Evolutionary conservation across 2,329 filamentous ascomycete species (phyloP), one percentile per base, ranked within the genome.

Genomic region (Nakataea oryzae): DNA sequence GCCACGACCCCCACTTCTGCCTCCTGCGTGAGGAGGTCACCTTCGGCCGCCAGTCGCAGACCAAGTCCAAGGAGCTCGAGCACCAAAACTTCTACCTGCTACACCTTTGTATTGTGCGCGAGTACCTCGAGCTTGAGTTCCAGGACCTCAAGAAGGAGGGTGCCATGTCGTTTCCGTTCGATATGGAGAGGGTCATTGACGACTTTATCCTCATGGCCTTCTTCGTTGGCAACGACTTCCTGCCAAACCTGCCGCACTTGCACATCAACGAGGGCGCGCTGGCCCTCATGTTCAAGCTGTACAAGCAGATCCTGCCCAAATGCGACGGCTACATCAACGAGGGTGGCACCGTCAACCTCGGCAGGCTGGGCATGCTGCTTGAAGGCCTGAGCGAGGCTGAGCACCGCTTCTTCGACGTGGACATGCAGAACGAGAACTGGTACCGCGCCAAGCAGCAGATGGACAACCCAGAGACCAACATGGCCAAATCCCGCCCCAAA

Each of bases 161-260:
- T 24, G 78, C 80, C 68, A 79, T 96, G 68, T 81, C 79, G 54
- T 93, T 97, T 69, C 79, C 85, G 59, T 99, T 96, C 72, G 90
- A 99, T 71, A 88, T 99, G 82, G 95, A 99, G 79, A 86, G 89
- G 66, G 86, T 99, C 71, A 97, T 99, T 77, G 95, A 99, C 73
- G 95, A 99, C 79, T 99, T 99, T 75, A 97, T 99, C 72, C 84
- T 99, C 64, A 97, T 99, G 92, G 93, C 93, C 58, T 99, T 99
- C 79, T 99, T 99, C 74, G 91, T 99, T 70, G 95, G 95, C 72
- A 99, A 99, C 75, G 95, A 99, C 83, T 99, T 99, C 78, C 83
- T 99, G 74, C 95, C 95, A 3, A 97, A 99, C 75, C 81, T 99
- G 63, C 96, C 96, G 6, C 91, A 96, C 71, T 78, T 99, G 66